phyloP scores from a whole-genome alignment of 2,329 filamentous ascomycete species.

The Dendryphion nanum region DNA sequence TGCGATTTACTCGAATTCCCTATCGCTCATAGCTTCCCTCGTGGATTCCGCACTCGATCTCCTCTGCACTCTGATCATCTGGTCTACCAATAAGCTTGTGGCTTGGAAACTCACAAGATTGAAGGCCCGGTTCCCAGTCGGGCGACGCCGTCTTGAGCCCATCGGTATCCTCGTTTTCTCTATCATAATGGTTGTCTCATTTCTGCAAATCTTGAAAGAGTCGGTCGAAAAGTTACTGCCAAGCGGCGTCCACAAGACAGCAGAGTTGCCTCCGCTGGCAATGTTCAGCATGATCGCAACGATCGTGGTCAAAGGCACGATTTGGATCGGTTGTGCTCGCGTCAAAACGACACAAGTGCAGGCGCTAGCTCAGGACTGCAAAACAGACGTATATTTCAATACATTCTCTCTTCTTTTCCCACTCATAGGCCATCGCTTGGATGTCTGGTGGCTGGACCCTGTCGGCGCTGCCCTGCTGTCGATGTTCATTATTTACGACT shows the following conservation, averaged over 20 bases:
- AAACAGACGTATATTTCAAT: constrained; percentile 65
- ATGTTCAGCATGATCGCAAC: constrained; percentile 59
- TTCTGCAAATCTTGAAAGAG: constrained; percentile 60
- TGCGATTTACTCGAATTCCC: constrained; percentile 55
- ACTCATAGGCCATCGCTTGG: constrained; percentile 57
- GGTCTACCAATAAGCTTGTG: constrained; percentile 59
- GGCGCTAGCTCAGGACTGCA: constrained; percentile 62
- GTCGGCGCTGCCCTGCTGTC: constrained; percentile 62
- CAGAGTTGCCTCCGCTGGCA: constrained; percentile 52
- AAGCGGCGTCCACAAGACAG: constrained; percentile 47
- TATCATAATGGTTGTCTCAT: constrained; percentile 62
- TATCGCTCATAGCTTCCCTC: constrained; percentile 61
- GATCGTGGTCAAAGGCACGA: constrained; percentile 59
- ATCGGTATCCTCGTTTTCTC: constrained; percentile 63
- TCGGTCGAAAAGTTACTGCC: constrained; percentile 59
- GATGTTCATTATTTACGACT: constrained; percentile 68
- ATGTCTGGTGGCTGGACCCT: constrained; percentile 67
- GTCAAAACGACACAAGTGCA: constrained; percentile 66
- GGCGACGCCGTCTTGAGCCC: constrained; percentile 53
- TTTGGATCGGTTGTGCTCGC: constrained; percentile 58
- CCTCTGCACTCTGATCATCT: constrained; percentile 61
- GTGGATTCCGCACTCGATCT: constrained; percentile 62
- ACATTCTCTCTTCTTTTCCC: constrained; percentile 63
- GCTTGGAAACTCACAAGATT: constrained; percentile 55
- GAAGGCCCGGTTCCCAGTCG: constrained; percentile 57